phyloP scores from a whole-genome alignment of 1,139 yeast genomes.

The Sugiyamaella grinbergsii region DNA sequence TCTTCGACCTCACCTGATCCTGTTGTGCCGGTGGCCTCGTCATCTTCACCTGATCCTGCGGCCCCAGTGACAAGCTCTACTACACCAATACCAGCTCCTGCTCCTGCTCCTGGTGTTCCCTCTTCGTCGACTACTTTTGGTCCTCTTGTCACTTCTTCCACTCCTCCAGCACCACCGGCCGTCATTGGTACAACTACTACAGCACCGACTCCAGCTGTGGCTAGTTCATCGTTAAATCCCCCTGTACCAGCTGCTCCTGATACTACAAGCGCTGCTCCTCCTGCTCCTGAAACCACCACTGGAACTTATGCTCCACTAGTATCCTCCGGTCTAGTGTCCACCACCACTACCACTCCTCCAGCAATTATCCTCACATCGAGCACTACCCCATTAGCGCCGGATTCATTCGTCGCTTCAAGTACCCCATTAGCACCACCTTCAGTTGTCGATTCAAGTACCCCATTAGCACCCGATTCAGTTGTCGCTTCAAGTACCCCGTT shows the following conservation, averaged over 20 bases:
- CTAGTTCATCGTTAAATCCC: too few relatives aligned
- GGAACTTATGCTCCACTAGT: not conserved
- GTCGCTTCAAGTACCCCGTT: not conserved
- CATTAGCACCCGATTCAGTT: not conserved
- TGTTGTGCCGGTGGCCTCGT: not conserved
- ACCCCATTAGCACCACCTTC: not conserved
- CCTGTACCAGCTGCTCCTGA: not conserved
- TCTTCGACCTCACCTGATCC: not conserved
- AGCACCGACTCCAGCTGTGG: not conserved
- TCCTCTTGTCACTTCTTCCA: conserved; percentile 8
- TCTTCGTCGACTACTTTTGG: conserved; percentile 12
- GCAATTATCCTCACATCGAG: not conserved
- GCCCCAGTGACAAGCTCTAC: not conserved
- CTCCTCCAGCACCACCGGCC: too few relatives aligned
- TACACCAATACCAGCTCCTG: not conserved
- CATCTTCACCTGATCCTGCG: conserved; percentile 4
- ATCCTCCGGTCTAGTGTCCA: too few relatives aligned
- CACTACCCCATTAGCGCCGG: not conserved
- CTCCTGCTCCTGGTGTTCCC: not conserved
- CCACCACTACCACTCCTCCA: not conserved
- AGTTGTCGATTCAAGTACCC: conserved; percentile 10
- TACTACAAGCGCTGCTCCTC: not conserved
- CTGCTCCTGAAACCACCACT: not conserved
- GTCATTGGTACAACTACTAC: too few relatives aligned
- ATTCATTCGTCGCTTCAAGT: not conserved